Evolutionary conservation across 2,329 filamentous ascomycete species (phyloP), one percentile per base, ranked within the genome.

Genomic region (Neonectria hederae): DNA sequence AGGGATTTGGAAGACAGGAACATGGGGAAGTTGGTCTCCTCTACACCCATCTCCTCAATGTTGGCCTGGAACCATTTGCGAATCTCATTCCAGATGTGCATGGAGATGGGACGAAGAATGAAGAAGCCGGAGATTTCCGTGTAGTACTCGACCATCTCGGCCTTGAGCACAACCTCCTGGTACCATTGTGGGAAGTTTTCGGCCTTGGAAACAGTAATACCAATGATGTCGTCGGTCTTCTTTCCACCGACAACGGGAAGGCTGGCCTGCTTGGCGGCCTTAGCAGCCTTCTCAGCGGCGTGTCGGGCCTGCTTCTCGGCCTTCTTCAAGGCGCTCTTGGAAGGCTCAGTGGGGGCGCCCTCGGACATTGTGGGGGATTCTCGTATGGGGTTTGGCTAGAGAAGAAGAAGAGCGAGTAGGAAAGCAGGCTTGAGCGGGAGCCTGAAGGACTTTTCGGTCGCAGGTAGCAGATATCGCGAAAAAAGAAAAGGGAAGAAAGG

Each of bases 121-220:
- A 97, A 98, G 83, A 97, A 97, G 53, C 94, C 93, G n/a, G 94
- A 93, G 66, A 98, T 95, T 82, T 97, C 92, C 76, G 80, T 83
- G 78, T 97, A 98, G 87, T 97, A 99, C 76, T 97, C 94, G 74
- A 98, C 90, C 91, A 99, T 92, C 78, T 97, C 93, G 73, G 93
- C 93, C 87, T 99, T 99, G 76, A 94, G 90, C 62, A 99, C 91
- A 65, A 98, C 92, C 82, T 99, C 95, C 82, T 97, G 93, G 82
- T 99, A 99, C 96, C 96, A 99, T 80, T 90, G 89, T 54, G 93
- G 86, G 78, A 99, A 96, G 82, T 98, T 93, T 52, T 92, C 90
- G 53, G 90, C 84, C 82, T 97, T 98, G 68, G 87, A 86, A 65
- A 92, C 89, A 68, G 94, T 96, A 75, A 97, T 97, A 69, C 94